Evolutionary conservation across 1,284 basidiomycete genomes (phyloP).

Genomic region (Papiliotrema nemorosa): DNA sequence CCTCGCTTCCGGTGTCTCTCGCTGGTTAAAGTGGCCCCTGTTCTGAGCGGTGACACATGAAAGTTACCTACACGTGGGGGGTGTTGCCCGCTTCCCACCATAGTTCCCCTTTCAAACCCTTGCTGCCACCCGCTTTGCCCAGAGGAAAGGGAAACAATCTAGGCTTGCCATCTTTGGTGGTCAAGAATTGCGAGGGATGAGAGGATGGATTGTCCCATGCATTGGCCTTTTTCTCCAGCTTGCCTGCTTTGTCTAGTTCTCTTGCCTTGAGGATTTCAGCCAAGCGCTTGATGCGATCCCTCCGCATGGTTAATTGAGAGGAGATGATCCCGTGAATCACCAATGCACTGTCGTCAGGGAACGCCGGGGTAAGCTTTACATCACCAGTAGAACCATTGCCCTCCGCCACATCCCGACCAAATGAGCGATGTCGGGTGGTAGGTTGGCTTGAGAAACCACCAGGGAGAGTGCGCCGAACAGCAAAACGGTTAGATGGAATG

Average conservation of each 20-base stretch:
- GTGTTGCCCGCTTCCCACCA: constrained; percentile 43
- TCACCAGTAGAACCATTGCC: constrained; percentile 23
- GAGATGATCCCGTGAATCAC: constrained; percentile 7
- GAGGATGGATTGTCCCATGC: constrained; percentile 25
- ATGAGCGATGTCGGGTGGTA: constrained; percentile 15
- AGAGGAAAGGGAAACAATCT: constrained; percentile 38
- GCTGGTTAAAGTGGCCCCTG: constrained; percentile 35
- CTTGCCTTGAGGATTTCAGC: neutral
- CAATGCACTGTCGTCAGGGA: constrained; percentile 9
- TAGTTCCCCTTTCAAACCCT: constrained; percentile 21
- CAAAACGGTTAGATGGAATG: constrained; percentile 32
- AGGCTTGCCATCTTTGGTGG: constrained; percentile 36
- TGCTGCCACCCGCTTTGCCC: constrained; percentile 28
- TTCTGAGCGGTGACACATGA: constrained; percentile 1
- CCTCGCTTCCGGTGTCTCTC: constrained; percentile 22
- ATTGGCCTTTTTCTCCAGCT: constrained; percentile 16
- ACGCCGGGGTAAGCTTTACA: constrained; percentile 11
- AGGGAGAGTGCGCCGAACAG: constrained; percentile 20
- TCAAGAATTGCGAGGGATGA: constrained; percentile 35
- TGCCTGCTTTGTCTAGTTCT: constrained; percentile 14
- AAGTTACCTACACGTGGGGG: constrained; percentile 32
- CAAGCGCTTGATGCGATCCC: constrained; percentile 3
- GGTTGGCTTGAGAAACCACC: constrained; percentile 15
- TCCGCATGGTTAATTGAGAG: constrained; percentile 6
- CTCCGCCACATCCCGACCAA: constrained; percentile 23